Evolutionary conservation across 2,329 filamentous ascomycete genomes (phyloP).

Genomic region (Cercospora sojina): DNA sequence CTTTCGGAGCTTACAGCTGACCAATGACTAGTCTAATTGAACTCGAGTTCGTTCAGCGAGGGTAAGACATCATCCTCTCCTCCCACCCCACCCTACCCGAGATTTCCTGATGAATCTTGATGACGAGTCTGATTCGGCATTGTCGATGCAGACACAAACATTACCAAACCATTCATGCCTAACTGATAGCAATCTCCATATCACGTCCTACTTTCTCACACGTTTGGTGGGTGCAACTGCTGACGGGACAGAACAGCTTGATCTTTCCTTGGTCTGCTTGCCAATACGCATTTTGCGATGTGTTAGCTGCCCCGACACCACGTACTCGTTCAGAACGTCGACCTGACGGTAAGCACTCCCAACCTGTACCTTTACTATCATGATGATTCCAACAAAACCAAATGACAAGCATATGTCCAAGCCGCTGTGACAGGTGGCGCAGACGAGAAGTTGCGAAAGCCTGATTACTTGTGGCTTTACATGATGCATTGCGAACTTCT

Average conservation of each 20-base stretch:
- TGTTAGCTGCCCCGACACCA: neutral
- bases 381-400: conserved; percentile 39
- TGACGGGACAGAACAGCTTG: neutral
- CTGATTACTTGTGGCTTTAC: conserved; percentile 25
- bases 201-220: neutral
- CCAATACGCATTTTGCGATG: neutral
- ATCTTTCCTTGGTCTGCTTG: neutral
- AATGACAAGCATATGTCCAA: conserved; percentile 46
- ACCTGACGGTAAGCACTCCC: conserved; percentile 4
- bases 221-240: neutral
- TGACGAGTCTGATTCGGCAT: conserved; percentile 44
- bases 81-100: conserved; percentile 10
- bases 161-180: conserved; percentile 42
- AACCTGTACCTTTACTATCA: conserved; percentile 1
- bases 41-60: neutral
- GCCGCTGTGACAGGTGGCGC: conserved; percentile 39
- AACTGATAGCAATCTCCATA: conserved; percentile 8
- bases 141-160: conserved; percentile 41
- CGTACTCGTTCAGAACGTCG: neutral
- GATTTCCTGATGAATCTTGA: conserved; percentile 40
- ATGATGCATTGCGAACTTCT: conserved; percentile 4
- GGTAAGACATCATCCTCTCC: neutral
- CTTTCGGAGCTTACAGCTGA: neutral
- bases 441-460: conserved; percentile 37
- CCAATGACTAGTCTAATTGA: neutral